phyloP scores from a whole-genome alignment of 257 asterid species.

The Sherardia arvensis region DNA sequence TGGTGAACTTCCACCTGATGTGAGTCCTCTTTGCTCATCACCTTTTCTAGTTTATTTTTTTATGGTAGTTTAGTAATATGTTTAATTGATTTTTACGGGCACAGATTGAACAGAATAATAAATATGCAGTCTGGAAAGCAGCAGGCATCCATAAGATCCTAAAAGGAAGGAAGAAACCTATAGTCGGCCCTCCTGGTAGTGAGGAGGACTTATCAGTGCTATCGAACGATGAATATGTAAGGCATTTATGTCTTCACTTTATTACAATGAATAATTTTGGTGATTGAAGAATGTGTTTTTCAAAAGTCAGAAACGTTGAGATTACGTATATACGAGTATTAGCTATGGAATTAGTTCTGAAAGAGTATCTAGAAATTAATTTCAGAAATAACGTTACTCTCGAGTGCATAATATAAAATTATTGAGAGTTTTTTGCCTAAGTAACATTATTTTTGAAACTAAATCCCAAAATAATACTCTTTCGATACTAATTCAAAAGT shows the following conservation, averaged over 20 bases:
- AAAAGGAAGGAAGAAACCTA: conserved; percentile 92
- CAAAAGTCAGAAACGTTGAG: background rate
- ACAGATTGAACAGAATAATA: conserved; percentile 92
- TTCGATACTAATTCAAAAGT: too few relatives aligned
- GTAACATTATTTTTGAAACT: too few relatives aligned
- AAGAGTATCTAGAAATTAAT: too few relatives aligned
- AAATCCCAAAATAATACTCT: too few relatives aligned
- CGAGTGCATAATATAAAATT: too few relatives aligned
- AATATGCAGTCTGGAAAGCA: conserved; percentile 97
- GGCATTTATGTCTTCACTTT: conserved; percentile 2
- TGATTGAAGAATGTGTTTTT: background rate
- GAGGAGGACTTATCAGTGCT: conserved; percentile 42
- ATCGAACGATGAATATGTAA: conserved; percentile 46
- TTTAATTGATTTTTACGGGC: conserved; percentile 13
- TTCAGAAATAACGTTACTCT: too few relatives aligned
- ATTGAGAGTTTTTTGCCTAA: too few relatives aligned
- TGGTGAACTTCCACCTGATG: conserved; percentile 86
- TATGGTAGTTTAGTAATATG: background rate
- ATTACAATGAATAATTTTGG: background rate
- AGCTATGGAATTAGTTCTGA: too few relatives aligned
- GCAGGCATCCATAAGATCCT: conserved; percentile 92
- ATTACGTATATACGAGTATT: too few relatives aligned
- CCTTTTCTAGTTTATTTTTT: background rate
- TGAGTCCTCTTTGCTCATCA: conserved; percentile 30
- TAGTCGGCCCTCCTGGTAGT: conserved; percentile 94